Base-by-base conservation (phyloP, 2,329 filamentous ascomycete genomes). In the Whalleya microplaca region DNA sequence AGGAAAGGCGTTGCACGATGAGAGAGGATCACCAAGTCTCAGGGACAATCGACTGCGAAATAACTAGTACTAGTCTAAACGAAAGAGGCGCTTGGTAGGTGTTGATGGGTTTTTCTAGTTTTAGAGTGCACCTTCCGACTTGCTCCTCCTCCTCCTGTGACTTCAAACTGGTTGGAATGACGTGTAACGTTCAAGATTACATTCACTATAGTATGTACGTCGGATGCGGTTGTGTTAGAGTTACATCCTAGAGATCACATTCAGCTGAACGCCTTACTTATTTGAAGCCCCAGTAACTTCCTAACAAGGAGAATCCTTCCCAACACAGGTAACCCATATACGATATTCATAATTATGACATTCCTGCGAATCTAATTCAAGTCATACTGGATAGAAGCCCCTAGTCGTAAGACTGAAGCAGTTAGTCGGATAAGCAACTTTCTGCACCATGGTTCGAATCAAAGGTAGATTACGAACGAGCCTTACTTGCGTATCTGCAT, bases 131-230 rank as follows among this genome's bases (percentile, higher is more conserved):
- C 16, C 12, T 27, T 9, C 32, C 20, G 21, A 27, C 9, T 9
- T 3, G 12, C 45, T 29, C 18, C 3, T 44, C 16, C 23, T 48
- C 19, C 45, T 3, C 21, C 45, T 27, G 4, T 27, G 21, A 42
- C 43, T 21, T 23, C 21, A 46, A 51, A 29, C 48, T 46, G 45
- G 21, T 9, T 56, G 60, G 57, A 63, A 63, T 63, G 60, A 52
- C 16, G 57, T 60, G 60, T 58, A 63, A 63, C 60, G 60, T 63
- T 61, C 14, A 54, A 44, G 27, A 18, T 41, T 21, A 41, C 8
- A 37, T 37, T 44, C 46, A 49, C 49, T 47, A 4, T 47, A 51
- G 44, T 41, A 32, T 41, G 43, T 46, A 29, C n/a, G 41, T 40
- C 49, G 48, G 54, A 44, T 12, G 14, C 14, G 53, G 48, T 45